Conservation (phyloP, 768 basidiomycete genomes). For the Lactarius hengduanensis region DNA sequence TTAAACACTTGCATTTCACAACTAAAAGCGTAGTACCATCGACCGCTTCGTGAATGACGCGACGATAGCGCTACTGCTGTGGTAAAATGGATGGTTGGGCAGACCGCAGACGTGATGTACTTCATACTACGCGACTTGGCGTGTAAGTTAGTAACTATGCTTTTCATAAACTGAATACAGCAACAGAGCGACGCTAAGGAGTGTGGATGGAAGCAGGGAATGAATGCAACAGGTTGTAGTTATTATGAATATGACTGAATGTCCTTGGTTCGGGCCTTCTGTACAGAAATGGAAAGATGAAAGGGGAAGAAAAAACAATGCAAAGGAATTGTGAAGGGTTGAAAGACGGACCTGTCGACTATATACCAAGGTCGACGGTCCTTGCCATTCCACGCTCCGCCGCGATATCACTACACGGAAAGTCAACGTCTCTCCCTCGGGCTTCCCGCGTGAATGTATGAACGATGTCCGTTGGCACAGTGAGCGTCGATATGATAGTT, state of each 20-base stretch:
- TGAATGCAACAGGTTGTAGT: too few species aligned
- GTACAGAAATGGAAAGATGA: not conserved
- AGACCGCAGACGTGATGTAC: not conserved
- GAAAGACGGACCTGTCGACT: not conserved
- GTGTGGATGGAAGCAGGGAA: not conserved
- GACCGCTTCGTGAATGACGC: not conserved
- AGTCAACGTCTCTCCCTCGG: not conserved
- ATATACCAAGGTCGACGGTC: not conserved
- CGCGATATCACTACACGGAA: not conserved
- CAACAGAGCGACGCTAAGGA: too few species aligned
- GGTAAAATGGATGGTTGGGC: not conserved
- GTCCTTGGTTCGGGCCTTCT: not conserved
- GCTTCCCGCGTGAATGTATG: not conserved
- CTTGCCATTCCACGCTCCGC: not conserved
- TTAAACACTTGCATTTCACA: too few species aligned
- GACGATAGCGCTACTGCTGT: not conserved
- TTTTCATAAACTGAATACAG: too few species aligned
- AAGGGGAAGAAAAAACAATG: not conserved
- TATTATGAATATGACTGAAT: not conserved
- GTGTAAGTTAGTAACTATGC: too few species aligned
- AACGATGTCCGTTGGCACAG: conserved; percentile 2
- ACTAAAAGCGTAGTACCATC: not conserved
- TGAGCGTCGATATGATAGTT: conserved; percentile 8
- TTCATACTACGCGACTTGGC: not conserved
- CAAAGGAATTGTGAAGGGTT: too few species aligned